Evolutionary conservation across 1,139 yeast species (phyloP).

Genomic region (Kodamaea arcana): DNA sequence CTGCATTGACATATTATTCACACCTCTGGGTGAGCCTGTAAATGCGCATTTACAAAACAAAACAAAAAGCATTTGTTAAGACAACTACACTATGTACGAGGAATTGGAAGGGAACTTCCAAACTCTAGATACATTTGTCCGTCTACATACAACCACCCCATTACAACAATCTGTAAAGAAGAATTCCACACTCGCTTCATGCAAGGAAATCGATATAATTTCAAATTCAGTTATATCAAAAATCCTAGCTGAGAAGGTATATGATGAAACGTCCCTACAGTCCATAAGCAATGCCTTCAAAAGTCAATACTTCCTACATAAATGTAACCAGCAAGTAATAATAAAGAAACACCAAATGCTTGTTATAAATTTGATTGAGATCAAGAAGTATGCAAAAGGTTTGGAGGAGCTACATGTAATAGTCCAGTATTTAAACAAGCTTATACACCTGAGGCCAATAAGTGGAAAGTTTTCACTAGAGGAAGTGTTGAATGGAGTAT

Average conservation of each 20-base stretch:
- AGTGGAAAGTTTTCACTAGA: not conserved
- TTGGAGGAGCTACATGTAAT: conserved; percentile 11
- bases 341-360: conserved; percentile 28
- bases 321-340: conserved; percentile 3
- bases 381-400: conserved; percentile 16
- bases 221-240: conserved; percentile 9
- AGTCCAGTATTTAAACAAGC: conserved; percentile 8
- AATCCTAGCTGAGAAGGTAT: conserved; percentile 3
- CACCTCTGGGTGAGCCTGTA: too few species aligned
- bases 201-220: conserved; percentile 10
- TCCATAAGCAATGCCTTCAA: conserved; percentile 15
- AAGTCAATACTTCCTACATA: conserved; percentile 11
- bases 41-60: not conserved
- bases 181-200: not conserved
- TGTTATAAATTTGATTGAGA: conserved; percentile 25
- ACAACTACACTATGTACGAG: not conserved
- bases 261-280: conserved; percentile 4
- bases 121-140: not conserved
- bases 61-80: too few species aligned
- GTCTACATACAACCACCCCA: not conserved
- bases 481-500: conserved; percentile 3
- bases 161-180: not conserved
- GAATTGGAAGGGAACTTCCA: not conserved
- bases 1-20: too few species aligned
- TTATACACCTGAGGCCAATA: not conserved